Evolutionary conservation across 257 asterid genomes (phyloP).

Genomic region (Solanum lycopersicoides): DNA sequence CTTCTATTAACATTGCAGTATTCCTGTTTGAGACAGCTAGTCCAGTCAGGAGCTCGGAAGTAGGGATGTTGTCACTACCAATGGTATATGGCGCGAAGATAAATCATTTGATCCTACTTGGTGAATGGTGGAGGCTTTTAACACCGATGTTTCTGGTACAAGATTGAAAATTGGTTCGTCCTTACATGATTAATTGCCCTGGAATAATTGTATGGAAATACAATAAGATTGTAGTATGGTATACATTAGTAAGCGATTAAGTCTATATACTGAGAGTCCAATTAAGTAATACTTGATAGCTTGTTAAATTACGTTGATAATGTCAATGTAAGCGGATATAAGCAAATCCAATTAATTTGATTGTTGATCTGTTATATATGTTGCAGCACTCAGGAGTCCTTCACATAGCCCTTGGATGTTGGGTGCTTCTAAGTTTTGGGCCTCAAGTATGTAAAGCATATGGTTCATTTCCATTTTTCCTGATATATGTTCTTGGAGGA

Average conservation of each 20-base stretch:
- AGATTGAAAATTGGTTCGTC: slow-evolving; percentile 57
- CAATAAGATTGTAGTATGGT: background rate
- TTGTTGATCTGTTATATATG: slow-evolving; percentile 2
- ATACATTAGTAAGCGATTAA: background rate
- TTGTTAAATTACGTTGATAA: background rate
- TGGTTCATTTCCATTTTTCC: slow-evolving; percentile 53
- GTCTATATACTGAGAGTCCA: too few relatives aligned
- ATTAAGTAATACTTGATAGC: background rate
- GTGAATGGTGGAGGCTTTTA: slow-evolving; percentile 94
- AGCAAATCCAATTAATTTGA: background rate
- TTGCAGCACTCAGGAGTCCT: slow-evolving; percentile 70
- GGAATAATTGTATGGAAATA: background rate
- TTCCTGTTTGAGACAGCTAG: slow-evolving; percentile 75
- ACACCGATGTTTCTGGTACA: slow-evolving; percentile 98
- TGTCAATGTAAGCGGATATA: background rate
- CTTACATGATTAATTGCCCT: slow-evolving; percentile 17
- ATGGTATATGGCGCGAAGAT: slow-evolving; percentile 74
- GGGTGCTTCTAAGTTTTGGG: slow-evolving; percentile 70
- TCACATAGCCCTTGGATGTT: slow-evolving; percentile 56
- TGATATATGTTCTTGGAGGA: slow-evolving; percentile 75
- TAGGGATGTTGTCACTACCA: slow-evolving; percentile 61
- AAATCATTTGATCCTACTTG: slow-evolving; percentile 58
- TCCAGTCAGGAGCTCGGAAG: slow-evolving; percentile 51
- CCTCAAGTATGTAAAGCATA: slow-evolving; percentile 41
- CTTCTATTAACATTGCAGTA: slow-evolving; percentile 69